phyloP scores from a whole-genome alignment of 1,139 yeast genomes.

The Geotrichum armillariae region DNA sequence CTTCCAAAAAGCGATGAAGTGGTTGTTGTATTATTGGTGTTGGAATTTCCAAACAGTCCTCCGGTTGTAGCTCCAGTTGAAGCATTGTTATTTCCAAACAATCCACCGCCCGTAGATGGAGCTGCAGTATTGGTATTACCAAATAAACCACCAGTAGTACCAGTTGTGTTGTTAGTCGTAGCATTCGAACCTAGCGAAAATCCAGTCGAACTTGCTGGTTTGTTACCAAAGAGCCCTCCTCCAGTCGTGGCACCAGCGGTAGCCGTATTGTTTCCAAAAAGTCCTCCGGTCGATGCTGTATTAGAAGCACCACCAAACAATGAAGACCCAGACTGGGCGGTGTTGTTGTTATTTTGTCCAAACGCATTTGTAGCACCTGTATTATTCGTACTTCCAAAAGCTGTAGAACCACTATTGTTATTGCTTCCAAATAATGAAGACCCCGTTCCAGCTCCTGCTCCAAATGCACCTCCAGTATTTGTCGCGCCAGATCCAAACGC shows the following conservation, averaged over 20 bases:
- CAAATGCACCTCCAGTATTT: no score
- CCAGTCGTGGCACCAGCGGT: slow-evolving; percentile 13
- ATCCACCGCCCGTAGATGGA: no score
- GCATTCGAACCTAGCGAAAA: slow-evolving; percentile 37
- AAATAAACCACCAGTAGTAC: slow-evolving; percentile 30
- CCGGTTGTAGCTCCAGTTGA: slow-evolving; percentile 11
- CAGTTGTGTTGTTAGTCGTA: slow-evolving; percentile 12
- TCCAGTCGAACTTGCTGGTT: slow-evolving; percentile 30
- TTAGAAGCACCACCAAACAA: slow-evolving; percentile 32
- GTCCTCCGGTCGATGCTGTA: slow-evolving; percentile 17
- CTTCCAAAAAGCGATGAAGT: slow-evolving; percentile 20
- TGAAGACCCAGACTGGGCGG: slow-evolving; percentile 27
- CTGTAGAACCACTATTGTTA: no score
- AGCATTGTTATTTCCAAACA: slow-evolving; percentile 26
- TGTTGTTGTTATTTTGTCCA: slow-evolving; percentile 20
- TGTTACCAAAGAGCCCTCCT: slow-evolving; percentile 33
- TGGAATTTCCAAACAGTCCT: slow-evolving; percentile 32
- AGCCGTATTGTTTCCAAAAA: slow-evolving; percentile 23
- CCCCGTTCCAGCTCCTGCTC: background rate
- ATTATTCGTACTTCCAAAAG: background rate
- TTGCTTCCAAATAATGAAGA: slow-evolving; percentile 14
- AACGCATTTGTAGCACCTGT: slow-evolving; percentile 34
- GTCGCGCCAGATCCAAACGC: no score
- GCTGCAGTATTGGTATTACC: no score
- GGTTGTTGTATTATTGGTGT: slow-evolving; percentile 14